These are phyloP conservation scores for Colletotrichum lentis DNA, from an alignment of 2,329 filamentous ascomycete genomes.

Conservation along the genomic window DNA sequence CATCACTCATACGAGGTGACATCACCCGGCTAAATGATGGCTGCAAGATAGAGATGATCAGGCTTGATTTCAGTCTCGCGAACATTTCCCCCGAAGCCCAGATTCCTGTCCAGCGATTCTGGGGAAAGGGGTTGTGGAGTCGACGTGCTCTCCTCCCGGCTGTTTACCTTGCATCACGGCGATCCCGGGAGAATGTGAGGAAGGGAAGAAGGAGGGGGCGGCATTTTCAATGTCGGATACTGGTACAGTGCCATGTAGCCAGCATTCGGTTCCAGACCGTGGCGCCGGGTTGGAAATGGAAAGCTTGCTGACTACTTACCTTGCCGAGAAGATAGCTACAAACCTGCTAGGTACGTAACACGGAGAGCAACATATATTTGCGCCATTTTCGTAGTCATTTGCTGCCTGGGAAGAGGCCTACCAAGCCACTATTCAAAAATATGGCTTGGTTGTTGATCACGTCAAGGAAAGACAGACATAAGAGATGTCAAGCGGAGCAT, in stretches of 20 bases:
- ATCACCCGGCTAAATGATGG: constrained; percentile 10
- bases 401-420: too few species aligned
- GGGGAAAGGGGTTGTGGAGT: not conserved
- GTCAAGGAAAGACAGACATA: not conserved
- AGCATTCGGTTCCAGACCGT: too few species aligned
- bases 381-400: not conserved
- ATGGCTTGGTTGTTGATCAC: too few species aligned
- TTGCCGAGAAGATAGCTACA: not conserved
- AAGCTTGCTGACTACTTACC: not conserved
- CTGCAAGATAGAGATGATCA: not conserved
- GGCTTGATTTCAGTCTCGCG: not conserved
- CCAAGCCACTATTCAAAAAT: not conserved
- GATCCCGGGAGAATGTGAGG: not conserved
- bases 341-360: too few species aligned
- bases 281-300: not conserved
- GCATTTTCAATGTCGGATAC: not conserved
- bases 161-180: not conserved
- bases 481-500: not conserved
- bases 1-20: constrained; percentile 11
- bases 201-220: not conserved
- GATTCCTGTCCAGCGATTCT: not conserved
- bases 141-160: not conserved
- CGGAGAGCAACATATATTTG: not conserved
- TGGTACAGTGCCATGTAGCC: not conserved
- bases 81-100: not conserved